Base-by-base conservation (phyloP, 2,329 filamentous ascomycete species). In the Exophiala alcalophila region DNA sequence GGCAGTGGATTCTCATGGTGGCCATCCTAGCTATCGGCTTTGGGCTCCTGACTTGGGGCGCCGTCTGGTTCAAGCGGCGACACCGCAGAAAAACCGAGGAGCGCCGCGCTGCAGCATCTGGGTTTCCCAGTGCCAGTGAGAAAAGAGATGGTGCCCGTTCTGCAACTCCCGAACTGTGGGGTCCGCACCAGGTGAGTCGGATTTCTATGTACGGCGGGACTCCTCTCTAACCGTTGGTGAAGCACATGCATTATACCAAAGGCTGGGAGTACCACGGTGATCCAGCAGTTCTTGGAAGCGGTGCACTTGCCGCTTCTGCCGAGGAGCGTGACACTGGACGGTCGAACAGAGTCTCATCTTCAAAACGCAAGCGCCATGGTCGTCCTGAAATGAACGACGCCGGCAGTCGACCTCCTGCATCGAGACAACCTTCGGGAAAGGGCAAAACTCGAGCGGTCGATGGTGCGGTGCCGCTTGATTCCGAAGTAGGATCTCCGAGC, bases 1-100 rank as follows among this genome's bases (percentile, higher is more conserved):
- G 78, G 70, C 75, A 81, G 68, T 94, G 86, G 86, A 78, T 94
- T 31, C 73, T 91, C 50, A 87, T 92, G 74, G 72, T 92, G 39
- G 81, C 88, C 52, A 69, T 91, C 49, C 73, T 94, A 19, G 74
- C 83, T 29, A 69, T 91, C 47, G 82, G 72, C 39, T 84, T 94
- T 49, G 67, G 74, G 10, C 71, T 72, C 44, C 76, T 87, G 57
- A 84, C 83, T 72, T 66, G 83, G 26, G 72, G 77, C 12, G 83
- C 82, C 26, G 78, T 81, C 58, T 77, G 84, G 62, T 79, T 86
- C 67, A 84, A 86, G 53, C 80, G 81, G 44, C 81, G 83, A 53
- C 84, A 90, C 64, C 71, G 87, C 52, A 79, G 79, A 52, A 84
- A 80, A 66, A 18, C 50, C 11, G 51, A 80, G 74, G 65, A 82